Percentiles rank a stretch among this genome's conserved stretches.
Evolutionary conservation across 257 asterid genomes (phyloP).

Genomic region (Jacaranda mimosifolia): DNA sequence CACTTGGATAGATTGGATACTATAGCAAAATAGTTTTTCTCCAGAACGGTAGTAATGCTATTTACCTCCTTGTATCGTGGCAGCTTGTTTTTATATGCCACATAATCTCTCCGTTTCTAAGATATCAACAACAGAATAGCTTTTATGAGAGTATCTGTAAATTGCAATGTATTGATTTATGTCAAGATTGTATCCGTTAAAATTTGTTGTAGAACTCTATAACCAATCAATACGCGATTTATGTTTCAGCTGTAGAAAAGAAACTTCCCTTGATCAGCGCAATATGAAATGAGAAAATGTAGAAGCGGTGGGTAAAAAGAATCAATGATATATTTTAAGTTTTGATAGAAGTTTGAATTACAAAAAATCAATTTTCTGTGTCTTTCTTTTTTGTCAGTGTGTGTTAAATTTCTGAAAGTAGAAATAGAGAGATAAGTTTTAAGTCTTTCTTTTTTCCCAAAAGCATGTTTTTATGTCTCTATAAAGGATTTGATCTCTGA

Average conservation of each 20-base stretch:
- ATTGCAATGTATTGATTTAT: slow-evolving; percentile 7
- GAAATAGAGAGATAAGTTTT: slow-evolving; percentile 8
- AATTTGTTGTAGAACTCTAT: neutral
- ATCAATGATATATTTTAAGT: neutral
- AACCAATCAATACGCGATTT: neutral
- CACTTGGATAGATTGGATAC: neutral
- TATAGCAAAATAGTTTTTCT: slow-evolving; percentile 11
- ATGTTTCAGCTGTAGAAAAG: slow-evolving; percentile 15
- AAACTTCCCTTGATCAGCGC: slow-evolving; percentile 12
- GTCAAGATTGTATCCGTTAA: neutral
- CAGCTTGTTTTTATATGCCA: neutral
- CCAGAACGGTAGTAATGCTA: neutral
- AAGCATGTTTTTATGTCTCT: neutral
- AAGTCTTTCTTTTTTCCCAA: neutral
- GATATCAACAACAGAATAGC: neutral
- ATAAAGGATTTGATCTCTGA: slow-evolving; percentile 36
- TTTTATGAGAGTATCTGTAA: neutral
- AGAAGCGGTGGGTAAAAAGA: neutral
- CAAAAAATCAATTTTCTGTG: neutral
- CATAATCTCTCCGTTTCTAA: neutral
- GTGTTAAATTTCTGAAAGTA: slow-evolving; percentile 17
- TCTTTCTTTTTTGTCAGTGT: slow-evolving; percentile 11
- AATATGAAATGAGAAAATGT: slow-evolving; percentile 20
- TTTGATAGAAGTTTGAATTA: neutral
- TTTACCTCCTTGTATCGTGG: neutral